These are phyloP conservation scores for Verruconis gallopava DNA, from an alignment of 2,329 filamentous ascomycete genomes.

Conservation along the genomic window DNA sequence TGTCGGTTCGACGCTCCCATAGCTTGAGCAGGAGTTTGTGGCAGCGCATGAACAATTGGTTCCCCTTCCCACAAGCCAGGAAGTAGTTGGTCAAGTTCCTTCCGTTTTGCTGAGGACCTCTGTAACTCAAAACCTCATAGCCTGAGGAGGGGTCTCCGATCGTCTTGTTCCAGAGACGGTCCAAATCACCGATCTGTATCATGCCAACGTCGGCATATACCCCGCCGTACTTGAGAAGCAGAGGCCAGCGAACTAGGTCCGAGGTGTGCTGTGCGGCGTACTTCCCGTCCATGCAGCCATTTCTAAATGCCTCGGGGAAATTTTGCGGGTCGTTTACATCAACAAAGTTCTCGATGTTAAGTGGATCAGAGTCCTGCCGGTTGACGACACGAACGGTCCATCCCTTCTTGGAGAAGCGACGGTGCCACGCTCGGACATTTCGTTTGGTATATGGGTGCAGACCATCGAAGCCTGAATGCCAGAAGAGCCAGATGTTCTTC, in stretches of 20 bases:
- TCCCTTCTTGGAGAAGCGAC: slow-evolving; percentile 23
- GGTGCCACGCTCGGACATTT: slow-evolving; percentile 30
- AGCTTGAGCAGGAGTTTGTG: too few relatives aligned
- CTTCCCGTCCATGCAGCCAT: slow-evolving; percentile 32
- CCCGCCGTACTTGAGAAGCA: too few relatives aligned
- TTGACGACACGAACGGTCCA: slow-evolving; percentile 32
- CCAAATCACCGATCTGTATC: too few relatives aligned
- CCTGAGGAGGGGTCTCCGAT: too few relatives aligned
- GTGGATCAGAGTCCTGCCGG: slow-evolving; percentile 24
- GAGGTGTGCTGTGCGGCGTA: slow-evolving; percentile 32
- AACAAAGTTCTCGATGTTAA: slow-evolving; percentile 26
- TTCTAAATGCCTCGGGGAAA: slow-evolving; percentile 27
- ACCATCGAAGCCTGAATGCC: slow-evolving; percentile 23
- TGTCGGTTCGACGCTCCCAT: too few relatives aligned
- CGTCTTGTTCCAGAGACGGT: too few relatives aligned
- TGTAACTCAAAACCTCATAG: too few relatives aligned
- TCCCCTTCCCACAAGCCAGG: too few relatives aligned
- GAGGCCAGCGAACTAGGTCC: slow-evolving; percentile 36
- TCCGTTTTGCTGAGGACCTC: too few relatives aligned
- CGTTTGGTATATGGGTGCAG: slow-evolving; percentile 29
- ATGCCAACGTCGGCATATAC: too few relatives aligned
- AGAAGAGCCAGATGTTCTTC: slow-evolving; percentile 31
- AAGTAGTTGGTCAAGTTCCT: too few relatives aligned
- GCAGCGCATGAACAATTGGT: too few relatives aligned
- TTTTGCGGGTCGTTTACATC: slow-evolving; percentile 24